Evolutionary conservation across 83 land plant genomes (phyloP).

Genomic region (Diphasiastrum complanatum): DNA sequence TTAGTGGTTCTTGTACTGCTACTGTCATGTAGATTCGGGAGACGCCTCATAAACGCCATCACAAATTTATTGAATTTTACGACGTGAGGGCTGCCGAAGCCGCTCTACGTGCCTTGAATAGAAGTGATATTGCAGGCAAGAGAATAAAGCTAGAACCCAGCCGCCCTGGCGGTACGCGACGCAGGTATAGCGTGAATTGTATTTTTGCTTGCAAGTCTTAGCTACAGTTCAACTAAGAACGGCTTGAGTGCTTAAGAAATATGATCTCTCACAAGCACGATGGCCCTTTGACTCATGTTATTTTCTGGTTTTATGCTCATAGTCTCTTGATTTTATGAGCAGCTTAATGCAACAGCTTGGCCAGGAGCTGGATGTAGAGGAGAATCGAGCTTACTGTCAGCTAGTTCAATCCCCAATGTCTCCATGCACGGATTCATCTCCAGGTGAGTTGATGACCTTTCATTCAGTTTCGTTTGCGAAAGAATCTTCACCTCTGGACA

Average conservation of each 20-base stretch:
- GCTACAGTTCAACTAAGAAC: background rate
- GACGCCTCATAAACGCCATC: conserved; percentile 60
- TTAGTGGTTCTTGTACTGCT: background rate
- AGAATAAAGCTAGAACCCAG: conserved; percentile 73
- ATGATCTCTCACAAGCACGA: background rate
- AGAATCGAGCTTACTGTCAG: conserved; percentile 45
- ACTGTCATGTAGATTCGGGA: conserved; percentile 53
- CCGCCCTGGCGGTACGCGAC: conserved; percentile 65
- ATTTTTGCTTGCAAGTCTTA: background rate
- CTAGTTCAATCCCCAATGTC: conserved; percentile 78
- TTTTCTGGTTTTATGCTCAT: too few relatives aligned
- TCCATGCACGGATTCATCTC: conserved; percentile 82
- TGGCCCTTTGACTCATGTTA: too few relatives aligned
- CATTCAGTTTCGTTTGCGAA: too few relatives aligned
- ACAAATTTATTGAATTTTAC: conserved; percentile 71
- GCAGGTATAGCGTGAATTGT: conserved; percentile 24
- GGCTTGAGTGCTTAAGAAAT: background rate
- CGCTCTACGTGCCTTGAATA: conserved; percentile 65
- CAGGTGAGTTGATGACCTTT: too few relatives aligned
- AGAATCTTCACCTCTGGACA: too few relatives aligned
- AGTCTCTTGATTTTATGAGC: conserved; percentile 7
- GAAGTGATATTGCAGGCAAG: conserved; percentile 81
- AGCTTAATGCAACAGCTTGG: conserved; percentile 89
- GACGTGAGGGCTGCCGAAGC: conserved; percentile 86
- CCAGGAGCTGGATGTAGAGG: conserved; percentile 86